Evolutionary conservation across 257 asterid species (phyloP).

Genomic region (Datura wrightii): DNA sequence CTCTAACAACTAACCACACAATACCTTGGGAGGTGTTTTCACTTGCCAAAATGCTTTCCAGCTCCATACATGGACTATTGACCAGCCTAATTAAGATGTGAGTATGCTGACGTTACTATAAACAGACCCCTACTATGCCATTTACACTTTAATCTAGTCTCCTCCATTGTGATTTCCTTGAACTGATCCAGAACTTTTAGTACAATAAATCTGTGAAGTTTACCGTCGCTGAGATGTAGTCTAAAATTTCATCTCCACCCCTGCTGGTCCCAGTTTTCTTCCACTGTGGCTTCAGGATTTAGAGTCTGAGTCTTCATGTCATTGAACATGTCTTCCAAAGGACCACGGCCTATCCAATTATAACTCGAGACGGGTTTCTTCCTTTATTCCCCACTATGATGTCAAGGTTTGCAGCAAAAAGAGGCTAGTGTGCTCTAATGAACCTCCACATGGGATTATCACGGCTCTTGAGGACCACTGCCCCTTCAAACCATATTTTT

Average conservation of each 20-base stretch:
- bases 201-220: not conserved
- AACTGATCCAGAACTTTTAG: not conserved
- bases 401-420: not conserved
- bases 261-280: not conserved
- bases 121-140: not conserved
- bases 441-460: not conserved
- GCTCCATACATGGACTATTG: slow-evolving; percentile 11
- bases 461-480: not conserved
- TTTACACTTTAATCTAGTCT: not conserved
- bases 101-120: not conserved
- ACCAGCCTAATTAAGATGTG: not conserved
- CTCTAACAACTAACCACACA: not conserved
- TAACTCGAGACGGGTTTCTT: not conserved
- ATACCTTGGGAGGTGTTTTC: not conserved
- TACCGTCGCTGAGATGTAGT: not conserved
- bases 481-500: not conserved
- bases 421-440: not conserved
- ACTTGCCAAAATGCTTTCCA: not conserved
- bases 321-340: slow-evolving; percentile 2
- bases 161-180: slow-evolving; percentile 1
- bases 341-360: not conserved
- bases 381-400: not conserved
- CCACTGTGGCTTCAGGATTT: not conserved
- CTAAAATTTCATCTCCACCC: not conserved
- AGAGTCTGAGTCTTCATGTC: not conserved